phyloP scores from a whole-genome alignment of 2,329 filamentous ascomycete species.

The Monosporascus sp. region DNA sequence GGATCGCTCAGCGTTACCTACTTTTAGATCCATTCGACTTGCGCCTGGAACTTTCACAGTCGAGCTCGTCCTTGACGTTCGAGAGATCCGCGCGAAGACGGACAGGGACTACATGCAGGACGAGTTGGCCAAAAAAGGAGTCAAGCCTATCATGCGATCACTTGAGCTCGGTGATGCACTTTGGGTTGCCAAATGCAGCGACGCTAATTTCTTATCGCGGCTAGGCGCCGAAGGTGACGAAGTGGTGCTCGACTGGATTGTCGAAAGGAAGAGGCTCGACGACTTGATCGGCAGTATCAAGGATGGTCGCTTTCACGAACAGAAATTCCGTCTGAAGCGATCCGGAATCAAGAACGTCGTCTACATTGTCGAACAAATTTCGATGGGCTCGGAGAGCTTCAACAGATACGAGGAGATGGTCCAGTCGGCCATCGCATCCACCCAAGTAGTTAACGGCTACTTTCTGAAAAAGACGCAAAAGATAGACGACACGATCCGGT shows the following conservation, averaged over 20 bases:
- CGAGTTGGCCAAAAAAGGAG: slow-evolving; percentile 61
- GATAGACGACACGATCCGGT: slow-evolving; percentile 73
- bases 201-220: slow-evolving; percentile 48
- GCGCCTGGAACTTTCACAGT: slow-evolving; percentile 64
- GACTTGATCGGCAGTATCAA: slow-evolving; percentile 77
- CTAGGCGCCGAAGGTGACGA: slow-evolving; percentile 61
- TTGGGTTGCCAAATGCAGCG: slow-evolving; percentile 71
- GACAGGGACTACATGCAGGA: slow-evolving; percentile 74
- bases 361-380: slow-evolving; percentile 72
- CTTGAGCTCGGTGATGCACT: slow-evolving; percentile 70
- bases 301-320: slow-evolving; percentile 76
- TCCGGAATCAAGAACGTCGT: slow-evolving; percentile 72
- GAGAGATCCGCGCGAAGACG: slow-evolving; percentile 66
- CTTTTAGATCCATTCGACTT: slow-evolving; percentile 55
- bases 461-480: slow-evolving; percentile 72
- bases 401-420: slow-evolving; percentile 61
- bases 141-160: slow-evolving; percentile 60
- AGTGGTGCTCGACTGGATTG: slow-evolving; percentile 72
- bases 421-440: slow-evolving; percentile 67
- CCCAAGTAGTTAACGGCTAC: slow-evolving; percentile 72
- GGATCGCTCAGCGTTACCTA: slow-evolving; percentile 30
- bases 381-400: slow-evolving; percentile 48
- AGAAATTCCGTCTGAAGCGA: slow-evolving; percentile 72
- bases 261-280: slow-evolving; percentile 75
- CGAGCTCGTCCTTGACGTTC: slow-evolving; percentile 66